Conservation (phyloP, 805 yeast species). For the Wickerhamiella spandovensis region DNA sequence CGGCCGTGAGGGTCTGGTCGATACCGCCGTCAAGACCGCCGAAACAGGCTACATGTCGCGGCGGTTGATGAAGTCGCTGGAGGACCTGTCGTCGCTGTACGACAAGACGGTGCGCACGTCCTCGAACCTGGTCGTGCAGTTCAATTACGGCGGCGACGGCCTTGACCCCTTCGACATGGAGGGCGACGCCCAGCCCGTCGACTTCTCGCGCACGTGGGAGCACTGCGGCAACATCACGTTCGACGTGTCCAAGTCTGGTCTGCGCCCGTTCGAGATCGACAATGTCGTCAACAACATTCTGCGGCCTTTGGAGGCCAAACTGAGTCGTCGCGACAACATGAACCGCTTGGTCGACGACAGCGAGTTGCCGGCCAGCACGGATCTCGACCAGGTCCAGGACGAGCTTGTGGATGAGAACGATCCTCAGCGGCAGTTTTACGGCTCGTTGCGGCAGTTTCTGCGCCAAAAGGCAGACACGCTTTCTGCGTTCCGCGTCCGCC, state of each 20-base stretch:
- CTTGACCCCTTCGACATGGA: slow-evolving; percentile 98
- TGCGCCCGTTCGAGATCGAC: slow-evolving; percentile 59
- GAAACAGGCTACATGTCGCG: slow-evolving; percentile 99
- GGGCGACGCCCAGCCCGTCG: slow-evolving; percentile 95
- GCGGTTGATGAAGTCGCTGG: slow-evolving; percentile 93
- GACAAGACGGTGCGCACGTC: slow-evolving; percentile 94
- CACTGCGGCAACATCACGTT: slow-evolving; percentile 71
- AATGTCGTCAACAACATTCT: slow-evolving; percentile 43
- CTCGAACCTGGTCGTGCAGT: slow-evolving; percentile 91
- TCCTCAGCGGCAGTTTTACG: slow-evolving; percentile 75
- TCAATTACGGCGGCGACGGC: slow-evolving; percentile 97
- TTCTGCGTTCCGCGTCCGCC: slow-evolving; percentile 41
- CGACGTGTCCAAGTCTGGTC: slow-evolving; percentile 36
- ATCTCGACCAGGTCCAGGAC: slow-evolving; percentile 24
- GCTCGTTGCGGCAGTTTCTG: slow-evolving; percentile 57
- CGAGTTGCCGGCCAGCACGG: slow-evolving; percentile 1
- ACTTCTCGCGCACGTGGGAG: slow-evolving; percentile 87
- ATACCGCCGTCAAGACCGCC: slow-evolving; percentile 98
- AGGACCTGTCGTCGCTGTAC: slow-evolving; percentile 85
- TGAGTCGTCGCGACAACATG: slow-evolving; percentile 58
- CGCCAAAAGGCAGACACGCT: slow-evolving; percentile 41
- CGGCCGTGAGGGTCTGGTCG: slow-evolving; percentile 98
- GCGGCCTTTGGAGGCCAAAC: slow-evolving; percentile 43
- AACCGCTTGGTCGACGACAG: slow-evolving; percentile 40
- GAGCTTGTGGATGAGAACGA: slow-evolving; percentile 73